Base-by-base conservation (phyloP, 768 basidiomycete genomes). In the Phlebiopsis flavidoalba region DNA sequence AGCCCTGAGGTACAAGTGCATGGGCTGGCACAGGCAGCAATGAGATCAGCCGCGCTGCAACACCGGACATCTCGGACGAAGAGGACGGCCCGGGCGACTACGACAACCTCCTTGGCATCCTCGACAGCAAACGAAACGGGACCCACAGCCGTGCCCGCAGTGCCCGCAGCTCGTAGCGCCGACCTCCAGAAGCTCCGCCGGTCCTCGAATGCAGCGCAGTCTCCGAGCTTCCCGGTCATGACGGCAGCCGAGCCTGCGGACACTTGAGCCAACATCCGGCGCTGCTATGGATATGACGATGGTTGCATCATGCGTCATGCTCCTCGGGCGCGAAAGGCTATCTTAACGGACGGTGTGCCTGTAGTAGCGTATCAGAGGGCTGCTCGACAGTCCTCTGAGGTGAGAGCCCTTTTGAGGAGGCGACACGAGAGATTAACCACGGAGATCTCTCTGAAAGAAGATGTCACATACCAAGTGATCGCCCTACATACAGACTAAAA, bases 171-270 rank as follows among this genome's bases (percentile, higher is more conserved):
- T 64, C 63, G 21, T 93, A 89, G n/a, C 66, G 91, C 91, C n/a
- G 87, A 93, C 74, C 72, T 93, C 54, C 89, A 91, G 72, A 80
- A 84, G 63, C 60, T 71, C 40, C 66, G 65, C 26, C 66, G 89
- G 84, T 71, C 83, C 51, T 91, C 89, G 26, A 91, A 87, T 66
- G 90, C 90, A n/a, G 86, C 91, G 71, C 71, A 91, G 54, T 87
- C 89, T 70, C 78, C 83, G 62, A 58, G 58, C 57, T 24, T 57
- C n/a, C 57, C 45, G 37, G 17, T 43, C 12, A 43, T 17, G 40
- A 43, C 40, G 4, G 60, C 60, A 14, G 54, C 51, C 3, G 53
- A 60, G 15, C 46, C 55, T 10, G 46, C n/a, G n/a, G n/a, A n/a
- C 26, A 37, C 5, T 21, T 15, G 54, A 26, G 19, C 14, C 21